Evolutionary conservation across 768 basidiomycete species (phyloP).

Genomic region (Mycena indigotica): DNA sequence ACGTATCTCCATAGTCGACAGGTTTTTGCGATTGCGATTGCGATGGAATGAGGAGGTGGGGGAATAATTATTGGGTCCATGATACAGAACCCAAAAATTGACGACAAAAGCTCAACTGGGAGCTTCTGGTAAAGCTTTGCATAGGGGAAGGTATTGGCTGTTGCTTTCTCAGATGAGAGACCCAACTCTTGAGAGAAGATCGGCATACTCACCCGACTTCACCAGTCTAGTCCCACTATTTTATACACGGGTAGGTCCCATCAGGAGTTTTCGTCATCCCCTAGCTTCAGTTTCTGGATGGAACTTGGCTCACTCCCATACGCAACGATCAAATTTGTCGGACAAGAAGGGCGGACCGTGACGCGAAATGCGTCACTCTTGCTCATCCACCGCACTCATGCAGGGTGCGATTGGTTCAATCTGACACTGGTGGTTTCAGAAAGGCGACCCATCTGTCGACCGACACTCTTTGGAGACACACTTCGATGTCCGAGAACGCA

Average conservation of each 20-base stretch:
- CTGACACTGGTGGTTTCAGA: no score
- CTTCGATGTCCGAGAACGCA: no score
- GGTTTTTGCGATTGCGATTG: constrained; percentile 16
- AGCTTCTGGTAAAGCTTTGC: constrained; percentile 14
- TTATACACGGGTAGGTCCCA: no score
- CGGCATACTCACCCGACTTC: no score
- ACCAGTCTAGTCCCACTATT: no score
- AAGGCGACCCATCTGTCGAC: no score
- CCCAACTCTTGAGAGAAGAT: no score
- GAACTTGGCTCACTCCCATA: neutral
- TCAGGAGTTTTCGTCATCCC: no score
- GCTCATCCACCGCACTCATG: neutral
- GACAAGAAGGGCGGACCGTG: neutral
- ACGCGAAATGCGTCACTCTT: neutral
- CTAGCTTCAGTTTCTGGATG: no score
- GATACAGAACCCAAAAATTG: constrained; percentile 17
- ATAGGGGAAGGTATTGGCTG: neutral
- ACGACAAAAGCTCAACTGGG: constrained; percentile 15
- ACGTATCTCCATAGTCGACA: constrained; percentile 18
- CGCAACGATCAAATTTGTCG: neutral
- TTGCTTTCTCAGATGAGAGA: no score
- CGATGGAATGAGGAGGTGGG: constrained; percentile 10
- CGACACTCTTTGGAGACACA: no score
- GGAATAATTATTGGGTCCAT: constrained; percentile 20
- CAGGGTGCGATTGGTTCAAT: neutral